These are phyloP conservation scores for Croton laevigatus DNA, from an alignment of 441 rosid species.

Conservation along the genomic window DNA sequence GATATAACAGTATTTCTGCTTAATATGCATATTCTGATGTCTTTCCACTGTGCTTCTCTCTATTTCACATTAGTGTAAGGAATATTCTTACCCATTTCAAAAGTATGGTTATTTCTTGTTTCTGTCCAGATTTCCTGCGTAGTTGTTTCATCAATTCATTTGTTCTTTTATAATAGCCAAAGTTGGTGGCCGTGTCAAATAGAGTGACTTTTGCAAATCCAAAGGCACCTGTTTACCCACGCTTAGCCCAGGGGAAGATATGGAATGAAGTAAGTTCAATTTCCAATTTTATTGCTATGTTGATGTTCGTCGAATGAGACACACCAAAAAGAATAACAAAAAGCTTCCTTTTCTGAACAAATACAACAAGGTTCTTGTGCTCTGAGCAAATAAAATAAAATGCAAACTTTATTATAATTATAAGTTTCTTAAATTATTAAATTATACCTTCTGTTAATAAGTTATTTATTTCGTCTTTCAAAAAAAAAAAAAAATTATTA, in stretches of 20 bases:
- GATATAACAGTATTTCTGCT: background rate
- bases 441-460: background rate
- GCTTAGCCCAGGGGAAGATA: slow-evolving; percentile 71
- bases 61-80: background rate
- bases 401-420: background rate
- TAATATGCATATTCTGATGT: background rate
- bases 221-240: slow-evolving; percentile 76
- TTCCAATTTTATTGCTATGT: background rate
- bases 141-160: background rate
- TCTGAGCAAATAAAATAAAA: background rate
- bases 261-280: slow-evolving; percentile 74
- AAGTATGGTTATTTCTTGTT: background rate
- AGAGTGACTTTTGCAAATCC: slow-evolving; percentile 57
- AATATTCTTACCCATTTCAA: background rate
- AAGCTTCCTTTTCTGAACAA: background rate
- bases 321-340: slow-evolving; percentile 1
- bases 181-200: slow-evolving; percentile 70
- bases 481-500: no score
- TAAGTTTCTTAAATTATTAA: background rate
- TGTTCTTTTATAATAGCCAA: slow-evolving; percentile 48
- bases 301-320: background rate
- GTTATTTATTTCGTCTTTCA: no score
- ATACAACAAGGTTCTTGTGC: background rate
- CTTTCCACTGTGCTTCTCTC: no score
- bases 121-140: background rate